These are phyloP conservation scores for Huntiella omanensis DNA, from an alignment of 2,329 filamentous ascomycete species.

Conservation along the genomic window DNA sequence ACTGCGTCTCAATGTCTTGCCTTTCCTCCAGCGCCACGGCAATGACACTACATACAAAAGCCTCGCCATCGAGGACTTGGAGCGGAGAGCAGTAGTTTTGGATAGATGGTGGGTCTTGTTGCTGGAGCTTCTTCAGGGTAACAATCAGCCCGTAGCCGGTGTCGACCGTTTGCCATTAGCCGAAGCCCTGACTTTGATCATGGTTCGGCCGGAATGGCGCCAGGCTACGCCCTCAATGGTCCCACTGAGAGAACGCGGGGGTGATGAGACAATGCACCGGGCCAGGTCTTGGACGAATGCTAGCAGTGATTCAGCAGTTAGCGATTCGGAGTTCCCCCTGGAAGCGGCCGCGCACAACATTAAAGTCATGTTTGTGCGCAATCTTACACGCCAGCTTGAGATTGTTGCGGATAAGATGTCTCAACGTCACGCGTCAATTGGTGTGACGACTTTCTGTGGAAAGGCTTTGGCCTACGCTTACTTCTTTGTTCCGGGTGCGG, in stretches of 20 bases:
- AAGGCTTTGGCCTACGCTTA: slow-evolving; percentile 87
- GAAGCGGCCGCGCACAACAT: slow-evolving; percentile 75
- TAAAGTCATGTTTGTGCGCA: slow-evolving; percentile 67
- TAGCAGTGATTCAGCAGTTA: slow-evolving; percentile 38
- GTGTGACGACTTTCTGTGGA: slow-evolving; percentile 67
- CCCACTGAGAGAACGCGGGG: slow-evolving; percentile 40
- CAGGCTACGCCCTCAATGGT: slow-evolving; percentile 49
- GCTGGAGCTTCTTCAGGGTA: slow-evolving; percentile 60
- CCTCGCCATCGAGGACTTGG: slow-evolving; percentile 63
- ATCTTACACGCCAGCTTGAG: slow-evolving; percentile 63
- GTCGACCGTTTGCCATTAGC: slow-evolving; percentile 68
- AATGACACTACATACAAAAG: slow-evolving; percentile 43
- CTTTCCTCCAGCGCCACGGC: slow-evolving; percentile 56
- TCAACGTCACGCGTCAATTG: slow-evolving; percentile 44
- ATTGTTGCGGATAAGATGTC: slow-evolving; percentile 85
- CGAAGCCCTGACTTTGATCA: slow-evolving; percentile 61
- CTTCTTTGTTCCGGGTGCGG: slow-evolving; percentile 75
- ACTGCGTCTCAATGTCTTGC: slow-evolving; percentile 51
- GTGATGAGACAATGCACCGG: slow-evolving; percentile 26
- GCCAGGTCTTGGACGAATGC: slow-evolving; percentile 30
- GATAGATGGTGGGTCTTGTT: slow-evolving; percentile 83
- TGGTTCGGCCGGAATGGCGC: slow-evolving; percentile 80
- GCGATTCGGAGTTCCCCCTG: slow-evolving; percentile 40
- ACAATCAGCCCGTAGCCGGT: slow-evolving; percentile 52
- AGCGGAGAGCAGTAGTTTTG: slow-evolving; percentile 58